Percentiles rank a stretch among this genome's conserved stretches.
Conservation (phyloP, 192 early-diverging fungal species). For the Helicostylum pulchrum region DNA sequence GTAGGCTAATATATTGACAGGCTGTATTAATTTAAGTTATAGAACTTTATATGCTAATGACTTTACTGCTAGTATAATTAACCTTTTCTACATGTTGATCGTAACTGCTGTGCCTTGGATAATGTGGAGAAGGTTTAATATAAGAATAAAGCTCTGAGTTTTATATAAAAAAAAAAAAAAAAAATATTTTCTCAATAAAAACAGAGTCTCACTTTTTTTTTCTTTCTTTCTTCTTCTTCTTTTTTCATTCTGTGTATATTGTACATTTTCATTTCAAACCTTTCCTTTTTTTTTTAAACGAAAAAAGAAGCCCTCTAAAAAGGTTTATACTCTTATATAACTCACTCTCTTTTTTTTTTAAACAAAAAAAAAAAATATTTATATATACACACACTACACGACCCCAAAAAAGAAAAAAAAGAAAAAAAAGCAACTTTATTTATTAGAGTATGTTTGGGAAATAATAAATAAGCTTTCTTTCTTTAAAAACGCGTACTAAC, state of each 20-base stretch:
- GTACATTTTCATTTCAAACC: neutral
- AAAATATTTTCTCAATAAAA: neutral
- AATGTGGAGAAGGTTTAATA: slow-evolving; percentile 14
- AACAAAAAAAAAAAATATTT: slow-evolving; percentile 3
- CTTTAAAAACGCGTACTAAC: neutral
- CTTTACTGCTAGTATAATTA: slow-evolving; percentile 41
- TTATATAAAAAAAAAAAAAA: neutral
- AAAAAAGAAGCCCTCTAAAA: too few species aligned
- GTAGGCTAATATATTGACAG: slow-evolving; percentile 88
- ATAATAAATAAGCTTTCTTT: too few species aligned
- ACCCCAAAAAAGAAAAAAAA: slow-evolving; percentile 6
- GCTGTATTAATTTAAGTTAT: slow-evolving; percentile 74
- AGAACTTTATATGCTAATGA: slow-evolving; percentile 68
- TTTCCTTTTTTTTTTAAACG: neutral
- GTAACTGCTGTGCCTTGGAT: slow-evolving; percentile 21
- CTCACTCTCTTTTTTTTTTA: neutral
- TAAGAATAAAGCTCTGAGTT: slow-evolving; percentile 27
- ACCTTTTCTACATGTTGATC: slow-evolving; percentile 52
- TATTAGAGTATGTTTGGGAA: neutral
- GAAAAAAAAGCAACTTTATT: neutral
- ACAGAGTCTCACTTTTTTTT: neutral
- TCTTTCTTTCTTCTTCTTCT: slow-evolving; percentile 1
- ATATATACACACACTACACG: too few species aligned
- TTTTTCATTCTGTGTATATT: slow-evolving; percentile 4
- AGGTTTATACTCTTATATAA: neutral